Evolutionary conservation across 73 alveolate species (phyloP).

Genomic region (Paramecium biaurelia): DNA sequence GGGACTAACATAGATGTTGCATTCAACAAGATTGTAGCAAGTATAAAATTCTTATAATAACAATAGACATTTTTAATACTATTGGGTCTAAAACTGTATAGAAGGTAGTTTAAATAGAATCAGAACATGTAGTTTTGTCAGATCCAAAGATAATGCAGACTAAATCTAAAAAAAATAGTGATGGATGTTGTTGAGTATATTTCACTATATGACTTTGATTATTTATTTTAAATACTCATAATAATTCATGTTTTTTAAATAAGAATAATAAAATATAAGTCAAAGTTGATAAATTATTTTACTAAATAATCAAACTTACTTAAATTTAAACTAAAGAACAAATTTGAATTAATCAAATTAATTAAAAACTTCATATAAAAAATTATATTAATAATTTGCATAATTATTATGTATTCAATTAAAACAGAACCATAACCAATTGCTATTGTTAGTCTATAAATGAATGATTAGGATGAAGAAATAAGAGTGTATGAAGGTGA

Average conservation of each 20-base stretch:
- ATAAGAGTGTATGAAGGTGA: slow-evolving; percentile 31
- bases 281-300: background rate
- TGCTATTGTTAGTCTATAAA: background rate
- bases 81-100: background rate
- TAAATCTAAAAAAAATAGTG: background rate
- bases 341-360: background rate
- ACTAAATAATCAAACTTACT: background rate
- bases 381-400: background rate
- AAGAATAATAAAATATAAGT: background rate
- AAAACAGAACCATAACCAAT: background rate
- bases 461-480: background rate
- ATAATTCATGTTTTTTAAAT: background rate
- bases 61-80: slow-evolving; percentile 25
- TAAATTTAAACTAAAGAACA: background rate
- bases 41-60: background rate
- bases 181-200: background rate
- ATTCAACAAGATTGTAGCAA: slow-evolving; percentile 65
- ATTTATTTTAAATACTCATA: background rate
- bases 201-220: background rate
- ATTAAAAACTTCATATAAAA: background rate
- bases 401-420: background rate
- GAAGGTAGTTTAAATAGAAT: background rate
- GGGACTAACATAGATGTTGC: slow-evolving; percentile 70
- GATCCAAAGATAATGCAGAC: background rate
- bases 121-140: background rate